These are phyloP conservation scores for Acanthamoeba lenticulata DNA, from an alignment of 208 protist species.

Conservation along the genomic window DNA sequence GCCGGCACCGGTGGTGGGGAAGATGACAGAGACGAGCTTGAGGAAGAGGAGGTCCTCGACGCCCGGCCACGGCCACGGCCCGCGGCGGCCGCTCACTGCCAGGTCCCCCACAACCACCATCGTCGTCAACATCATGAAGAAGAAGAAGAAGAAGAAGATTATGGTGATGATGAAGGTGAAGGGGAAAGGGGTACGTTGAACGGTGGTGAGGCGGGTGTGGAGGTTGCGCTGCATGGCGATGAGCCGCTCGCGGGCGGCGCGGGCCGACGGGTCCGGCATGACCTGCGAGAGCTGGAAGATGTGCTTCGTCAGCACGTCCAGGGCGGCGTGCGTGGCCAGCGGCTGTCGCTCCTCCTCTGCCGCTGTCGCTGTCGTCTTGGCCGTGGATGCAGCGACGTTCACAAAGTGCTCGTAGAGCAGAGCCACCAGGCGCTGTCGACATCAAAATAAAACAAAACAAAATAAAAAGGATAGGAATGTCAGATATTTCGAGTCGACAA, in stretches of 20 bases:
- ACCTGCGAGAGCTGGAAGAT: background rate
- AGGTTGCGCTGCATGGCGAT: background rate
- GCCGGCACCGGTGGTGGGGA: constrained; percentile 17
- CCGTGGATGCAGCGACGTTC: background rate
- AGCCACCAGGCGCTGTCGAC: background rate
- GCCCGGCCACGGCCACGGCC: background rate
- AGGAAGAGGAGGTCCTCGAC: constrained; percentile 33
- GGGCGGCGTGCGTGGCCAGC: no score
- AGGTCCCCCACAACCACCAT: no score
- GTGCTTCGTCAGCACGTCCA: constrained; percentile 13
- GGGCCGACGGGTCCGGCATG: background rate
- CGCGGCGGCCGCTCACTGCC: background rate
- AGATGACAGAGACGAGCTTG: constrained; percentile 38
- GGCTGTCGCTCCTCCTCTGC: no score
- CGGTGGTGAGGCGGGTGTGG: background rate
- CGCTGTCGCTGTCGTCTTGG: background rate
- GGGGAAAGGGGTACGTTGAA: background rate
- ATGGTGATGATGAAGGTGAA: background rate
- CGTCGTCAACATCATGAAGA: background rate
- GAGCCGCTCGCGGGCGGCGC: background rate
- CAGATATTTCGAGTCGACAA: no score
- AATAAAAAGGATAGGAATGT: no score
- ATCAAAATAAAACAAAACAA: no score
- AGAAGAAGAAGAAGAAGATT: background rate
- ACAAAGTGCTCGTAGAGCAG: background rate